Conservation (phyloP, 164 flowering plant genomes). For the Sextonia rubra region DNA sequence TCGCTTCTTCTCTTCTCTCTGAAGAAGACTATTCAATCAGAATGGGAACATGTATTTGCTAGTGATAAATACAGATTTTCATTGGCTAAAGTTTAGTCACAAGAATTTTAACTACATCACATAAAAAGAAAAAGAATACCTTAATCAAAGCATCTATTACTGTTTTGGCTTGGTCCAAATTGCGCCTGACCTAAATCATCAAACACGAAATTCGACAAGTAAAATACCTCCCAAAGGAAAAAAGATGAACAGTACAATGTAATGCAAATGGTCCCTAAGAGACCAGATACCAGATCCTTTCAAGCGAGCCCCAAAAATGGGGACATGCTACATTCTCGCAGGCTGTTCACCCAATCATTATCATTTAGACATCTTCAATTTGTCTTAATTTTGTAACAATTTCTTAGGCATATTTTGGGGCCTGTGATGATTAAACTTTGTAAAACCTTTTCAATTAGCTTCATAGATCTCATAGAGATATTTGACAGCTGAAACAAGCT, state of each 20-base stretch:
- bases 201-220: neutral
- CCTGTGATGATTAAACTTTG: too few relatives aligned
- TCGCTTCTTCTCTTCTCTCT: constrained; percentile 97
- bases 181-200: constrained; percentile 76
- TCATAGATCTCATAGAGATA: too few relatives aligned
- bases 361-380: too few relatives aligned
- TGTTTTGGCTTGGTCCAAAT: constrained; percentile 91
- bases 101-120: neutral
- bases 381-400: too few relatives aligned
- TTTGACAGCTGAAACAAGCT: too few relatives aligned
- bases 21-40: constrained; percentile 17
- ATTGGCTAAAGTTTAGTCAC: neutral
- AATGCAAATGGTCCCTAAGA: neutral
- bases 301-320: too few relatives aligned
- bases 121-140: constrained; percentile 32
- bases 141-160: constrained; percentile 77
- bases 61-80: neutral
- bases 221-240: neutral
- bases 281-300: neutral
- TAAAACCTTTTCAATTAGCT: too few relatives aligned
- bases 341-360: too few relatives aligned
- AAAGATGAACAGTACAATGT: neutral
- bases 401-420: too few relatives aligned
- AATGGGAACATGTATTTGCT: constrained; percentile 6
- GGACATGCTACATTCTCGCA: too few relatives aligned